Base-by-base conservation (phyloP, 2,329 filamentous ascomycete species). In the Fusarium poae region DNA sequence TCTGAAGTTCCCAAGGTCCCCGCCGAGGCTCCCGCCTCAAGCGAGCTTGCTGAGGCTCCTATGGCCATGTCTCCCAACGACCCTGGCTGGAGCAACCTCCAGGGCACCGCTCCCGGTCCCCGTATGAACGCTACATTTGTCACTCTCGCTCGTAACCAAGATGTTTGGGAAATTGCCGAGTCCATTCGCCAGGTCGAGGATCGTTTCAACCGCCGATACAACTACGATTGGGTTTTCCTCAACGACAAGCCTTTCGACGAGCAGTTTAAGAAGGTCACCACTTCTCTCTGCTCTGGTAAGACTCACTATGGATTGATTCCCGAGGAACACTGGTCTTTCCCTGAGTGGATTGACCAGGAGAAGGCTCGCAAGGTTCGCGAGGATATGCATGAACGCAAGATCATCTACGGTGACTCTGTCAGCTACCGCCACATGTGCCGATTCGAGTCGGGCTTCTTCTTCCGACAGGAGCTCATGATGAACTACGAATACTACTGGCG, bases 401-500 rank as follows among this genome's bases (percentile, higher is more conserved):
- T 99, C 80, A 99, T 99, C 81, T 99, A 99, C 78, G 96, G 96
- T 65, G 96, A 98, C 81, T 97, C 94, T 13, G 83, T 97, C 82
- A 97, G 93, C 83, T 99, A 99, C 84, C 90, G 96, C 68, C 97
- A 99, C 85, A 99, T 99, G 96, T 99, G 96, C 82, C 93, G 96
- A 70, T 99, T 97, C 78, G 96, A 99, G 82, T 98, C 95, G 10
- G 96, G 96, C 39, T 99, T 99, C 86, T 99, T 99, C 87, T 99
- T 98, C 89, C 93, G 92, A 65, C 96, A 99, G 79, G 88, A 89
- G 30, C 83, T 97, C 72, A 94, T 99, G 92, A 82, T 92, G 79
- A 94, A 98, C 79, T 99, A 97, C 81, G 96, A 99, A 78, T 99
- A 93, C 88, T 99, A 99, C 87, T 99, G 96, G 96, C 93, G 97